phyloP scores from a whole-genome alignment of 2,329 filamentous ascomycete species.

The Cladosporium colombiae region DNA sequence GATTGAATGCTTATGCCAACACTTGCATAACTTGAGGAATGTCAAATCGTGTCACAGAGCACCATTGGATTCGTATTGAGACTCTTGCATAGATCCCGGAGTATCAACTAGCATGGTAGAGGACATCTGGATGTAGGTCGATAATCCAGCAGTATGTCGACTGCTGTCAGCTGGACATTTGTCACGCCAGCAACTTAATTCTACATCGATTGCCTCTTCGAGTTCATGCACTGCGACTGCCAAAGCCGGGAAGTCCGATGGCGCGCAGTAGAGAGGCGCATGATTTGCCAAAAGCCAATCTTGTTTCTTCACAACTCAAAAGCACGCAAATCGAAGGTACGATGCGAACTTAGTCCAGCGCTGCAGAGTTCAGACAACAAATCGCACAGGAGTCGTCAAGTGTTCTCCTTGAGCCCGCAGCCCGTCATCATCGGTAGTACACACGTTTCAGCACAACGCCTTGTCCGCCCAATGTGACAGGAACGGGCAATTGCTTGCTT shows the following conservation, averaged over 20 bases:
- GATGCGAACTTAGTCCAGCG: not conserved
- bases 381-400: not conserved
- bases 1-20: not conserved
- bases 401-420: not conserved
- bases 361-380: not conserved
- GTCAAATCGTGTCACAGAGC: not conserved
- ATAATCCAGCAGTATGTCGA: not conserved
- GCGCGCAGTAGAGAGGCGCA: not conserved
- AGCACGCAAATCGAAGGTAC: slow-evolving; percentile 2
- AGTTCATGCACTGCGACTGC: not conserved
- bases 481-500: slow-evolving; percentile 12
- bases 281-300: slow-evolving; percentile 13
- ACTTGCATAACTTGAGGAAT: not conserved
- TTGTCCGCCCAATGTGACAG: slow-evolving; percentile 6
- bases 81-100: not conserved
- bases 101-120: not conserved
- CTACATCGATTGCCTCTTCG: not conserved
- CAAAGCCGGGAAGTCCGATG: not conserved
- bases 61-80: not conserved
- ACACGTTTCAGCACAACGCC: slow-evolving; percentile 10
- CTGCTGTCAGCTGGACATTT: not conserved
- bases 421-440: slow-evolving; percentile 1
- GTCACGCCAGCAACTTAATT: not conserved
- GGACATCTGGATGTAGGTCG: not conserved
- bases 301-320: slow-evolving; percentile 8